Evolutionary conservation across 352 stramenopile genomes (phyloP).

Genomic region (Plasmopara viticola): DNA sequence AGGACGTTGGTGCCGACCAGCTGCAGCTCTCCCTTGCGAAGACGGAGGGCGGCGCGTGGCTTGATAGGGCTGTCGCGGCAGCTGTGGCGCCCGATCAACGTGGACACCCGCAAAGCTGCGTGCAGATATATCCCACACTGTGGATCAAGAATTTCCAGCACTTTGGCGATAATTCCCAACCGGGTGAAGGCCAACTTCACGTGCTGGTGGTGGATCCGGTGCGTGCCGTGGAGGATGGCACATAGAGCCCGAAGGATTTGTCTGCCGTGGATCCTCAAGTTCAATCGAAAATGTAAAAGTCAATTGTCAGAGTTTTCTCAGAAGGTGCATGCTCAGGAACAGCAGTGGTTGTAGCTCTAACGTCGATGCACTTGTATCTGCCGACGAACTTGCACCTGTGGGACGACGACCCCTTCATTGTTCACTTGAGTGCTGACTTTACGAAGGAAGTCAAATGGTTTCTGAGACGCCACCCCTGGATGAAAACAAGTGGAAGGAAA

Average conservation of each 20-base stretch:
- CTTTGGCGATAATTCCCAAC: background rate
- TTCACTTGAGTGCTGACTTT: slow-evolving; percentile 4
- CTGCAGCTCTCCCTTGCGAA: background rate
- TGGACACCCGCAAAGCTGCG: background rate
- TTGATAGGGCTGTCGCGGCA: background rate
- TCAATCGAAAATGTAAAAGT: slow-evolving; percentile 3
- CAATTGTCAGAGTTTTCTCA: slow-evolving; percentile 1
- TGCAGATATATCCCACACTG: no score
- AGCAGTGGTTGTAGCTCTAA: slow-evolving; percentile 2
- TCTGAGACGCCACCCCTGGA: background rate
- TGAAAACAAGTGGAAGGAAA: slow-evolving; percentile 2
- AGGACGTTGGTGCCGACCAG: background rate
- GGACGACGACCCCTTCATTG: background rate
- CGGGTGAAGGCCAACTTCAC: background rate
- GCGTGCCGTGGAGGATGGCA: slow-evolving; percentile 4
- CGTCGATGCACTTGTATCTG: slow-evolving; percentile 4
- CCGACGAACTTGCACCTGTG: slow-evolving; percentile 5
- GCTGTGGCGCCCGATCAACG: background rate
- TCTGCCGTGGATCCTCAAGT: background rate
- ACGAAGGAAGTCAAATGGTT: slow-evolving; percentile 1
- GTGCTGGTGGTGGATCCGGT: slow-evolving; percentile 22
- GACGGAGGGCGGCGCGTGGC: background rate
- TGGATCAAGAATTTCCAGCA: no score
- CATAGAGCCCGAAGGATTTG: slow-evolving; percentile 1
- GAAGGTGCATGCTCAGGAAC: background rate